phyloP scores from a whole-genome alignment of 2,329 filamentous ascomycete genomes.

The Penicillium thymicola region DNA sequence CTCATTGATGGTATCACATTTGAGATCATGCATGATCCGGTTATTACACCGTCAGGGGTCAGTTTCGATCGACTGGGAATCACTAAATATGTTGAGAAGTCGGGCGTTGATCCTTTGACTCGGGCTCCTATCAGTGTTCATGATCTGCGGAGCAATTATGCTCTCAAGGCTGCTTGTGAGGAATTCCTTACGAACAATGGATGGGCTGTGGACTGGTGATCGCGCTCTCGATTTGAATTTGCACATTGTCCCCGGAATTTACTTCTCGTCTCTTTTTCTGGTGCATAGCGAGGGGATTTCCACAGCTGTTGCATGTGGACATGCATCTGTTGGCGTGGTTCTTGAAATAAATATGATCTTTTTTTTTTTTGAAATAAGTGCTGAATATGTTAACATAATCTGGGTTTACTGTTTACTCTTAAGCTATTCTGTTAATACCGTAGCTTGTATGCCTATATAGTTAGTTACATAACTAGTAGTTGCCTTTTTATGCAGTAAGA shows the following conservation, averaged over 20 bases:
- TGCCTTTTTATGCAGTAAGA: too few species aligned
- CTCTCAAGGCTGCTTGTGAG: constrained; percentile 74
- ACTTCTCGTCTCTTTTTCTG: background rate
- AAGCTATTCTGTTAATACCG: background rate
- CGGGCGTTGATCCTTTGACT: constrained; percentile 76
- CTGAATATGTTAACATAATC: background rate
- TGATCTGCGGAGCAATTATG: constrained; percentile 79
- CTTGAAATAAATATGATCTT: background rate
- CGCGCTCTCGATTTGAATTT: background rate
- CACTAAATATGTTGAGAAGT: constrained; percentile 76
- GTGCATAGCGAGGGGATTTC: constrained; percentile 19
- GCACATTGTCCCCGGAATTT: background rate
- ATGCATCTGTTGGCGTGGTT: background rate
- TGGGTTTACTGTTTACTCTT: background rate
- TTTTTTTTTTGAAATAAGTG: background rate
- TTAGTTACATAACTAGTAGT: too few species aligned
- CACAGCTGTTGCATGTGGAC: background rate
- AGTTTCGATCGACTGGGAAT: constrained; percentile 87
- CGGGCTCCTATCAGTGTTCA: constrained; percentile 65
- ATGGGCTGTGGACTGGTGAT: constrained; percentile 86
- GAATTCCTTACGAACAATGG: constrained; percentile 84
- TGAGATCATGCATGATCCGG: constrained; percentile 52
- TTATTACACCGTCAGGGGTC: constrained; percentile 69
- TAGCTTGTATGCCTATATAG: too few species aligned
- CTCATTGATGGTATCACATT: constrained; percentile 50